These are phyloP conservation scores for Murraya paniculata DNA, from an alignment of 345 rosid genomes.

Conservation along the genomic window DNA sequence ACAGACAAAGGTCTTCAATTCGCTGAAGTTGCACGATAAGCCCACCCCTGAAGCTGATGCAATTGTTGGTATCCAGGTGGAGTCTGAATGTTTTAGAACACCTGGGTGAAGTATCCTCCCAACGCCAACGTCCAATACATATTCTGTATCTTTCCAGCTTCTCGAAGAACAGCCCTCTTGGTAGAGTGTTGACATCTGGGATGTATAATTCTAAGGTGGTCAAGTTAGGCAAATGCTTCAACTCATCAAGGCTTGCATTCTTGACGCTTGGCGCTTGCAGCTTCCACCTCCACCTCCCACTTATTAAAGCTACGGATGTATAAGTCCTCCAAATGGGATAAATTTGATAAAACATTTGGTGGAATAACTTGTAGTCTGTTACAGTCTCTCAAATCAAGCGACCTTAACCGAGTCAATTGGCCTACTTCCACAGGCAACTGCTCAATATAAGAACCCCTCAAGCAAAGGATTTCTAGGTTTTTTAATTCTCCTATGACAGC, in stretches of 20 bases:
- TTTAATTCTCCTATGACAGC: neutral
- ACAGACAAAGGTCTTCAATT: too few species aligned
- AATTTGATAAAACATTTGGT: conserved; percentile 1
- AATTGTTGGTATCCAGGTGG: too few species aligned
- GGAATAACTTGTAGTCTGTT: conserved; percentile 1
- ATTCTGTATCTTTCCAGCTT: too few species aligned
- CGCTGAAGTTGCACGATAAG: too few species aligned
- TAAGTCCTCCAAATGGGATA: conserved; percentile 27
- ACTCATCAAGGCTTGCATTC: conserved; percentile 12
- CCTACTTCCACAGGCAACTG: conserved; percentile 21
- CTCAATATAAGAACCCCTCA: neutral
- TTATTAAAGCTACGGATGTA: conserved; percentile 10
- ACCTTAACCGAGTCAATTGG: conserved; percentile 6
- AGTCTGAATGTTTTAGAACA: too few species aligned
- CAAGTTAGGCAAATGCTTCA: too few species aligned
- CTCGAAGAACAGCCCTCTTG: too few species aligned
- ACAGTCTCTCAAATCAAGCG: conserved; percentile 14
- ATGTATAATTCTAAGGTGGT: too few species aligned
- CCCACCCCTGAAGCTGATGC: too few species aligned
- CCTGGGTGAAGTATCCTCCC: too few species aligned
- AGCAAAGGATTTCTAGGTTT: conserved; percentile 1
- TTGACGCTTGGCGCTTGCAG: neutral
- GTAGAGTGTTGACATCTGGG: too few species aligned
- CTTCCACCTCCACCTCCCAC: conserved; percentile 18
- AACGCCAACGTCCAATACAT: too few species aligned